Conservation (phyloP, 139 green algal genomes). For the Edaphochlamys debaryana region DNA sequence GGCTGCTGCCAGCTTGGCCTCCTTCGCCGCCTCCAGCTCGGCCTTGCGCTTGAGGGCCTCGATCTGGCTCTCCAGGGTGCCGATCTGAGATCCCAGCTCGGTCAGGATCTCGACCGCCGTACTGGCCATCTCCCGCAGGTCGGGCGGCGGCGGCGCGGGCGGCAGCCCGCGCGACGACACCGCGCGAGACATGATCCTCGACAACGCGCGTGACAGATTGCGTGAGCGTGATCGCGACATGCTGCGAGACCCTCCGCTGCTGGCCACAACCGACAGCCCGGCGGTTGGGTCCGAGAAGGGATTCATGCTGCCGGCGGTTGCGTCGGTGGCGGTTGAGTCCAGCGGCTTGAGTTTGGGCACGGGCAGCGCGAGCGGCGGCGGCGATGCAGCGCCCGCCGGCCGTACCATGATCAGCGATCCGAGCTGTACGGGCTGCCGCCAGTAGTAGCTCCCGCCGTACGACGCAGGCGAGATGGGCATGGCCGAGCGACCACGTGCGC, state of each 20-base stretch:
- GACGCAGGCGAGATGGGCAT: too few species aligned
- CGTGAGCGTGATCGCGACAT: too few species aligned
- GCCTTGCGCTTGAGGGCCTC: conserved; percentile 3
- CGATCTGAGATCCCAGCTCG: conserved; percentile 32
- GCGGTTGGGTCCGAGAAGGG: too few species aligned
- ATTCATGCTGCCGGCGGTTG: too few species aligned
- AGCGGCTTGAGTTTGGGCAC: too few species aligned
- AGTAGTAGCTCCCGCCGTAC: conserved; percentile 29
- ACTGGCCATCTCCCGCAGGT: not conserved
- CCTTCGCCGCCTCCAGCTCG: not conserved
- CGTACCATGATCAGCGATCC: conserved; percentile 1
- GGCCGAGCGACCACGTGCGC: too few species aligned
- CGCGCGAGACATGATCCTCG: too few species aligned
- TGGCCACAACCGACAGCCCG: not conserved
- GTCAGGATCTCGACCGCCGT: conserved; percentile 11
- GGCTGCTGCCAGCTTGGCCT: not conserved
- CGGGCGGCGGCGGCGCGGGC: not conserved
- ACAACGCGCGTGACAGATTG: too few species aligned
- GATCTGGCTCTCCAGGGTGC: conserved; percentile 11
- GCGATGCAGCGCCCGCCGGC: not conserved
- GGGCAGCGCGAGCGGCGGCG: too few species aligned
- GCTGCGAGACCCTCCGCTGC: too few species aligned
- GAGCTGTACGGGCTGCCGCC: conserved; percentile 14
- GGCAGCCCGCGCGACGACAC: not conserved
- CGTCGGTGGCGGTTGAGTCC: too few species aligned